These are phyloP conservation scores for Lactuca sativa DNA, from an alignment of 129 eudicot genomes.

Conservation along the genomic window DNA sequence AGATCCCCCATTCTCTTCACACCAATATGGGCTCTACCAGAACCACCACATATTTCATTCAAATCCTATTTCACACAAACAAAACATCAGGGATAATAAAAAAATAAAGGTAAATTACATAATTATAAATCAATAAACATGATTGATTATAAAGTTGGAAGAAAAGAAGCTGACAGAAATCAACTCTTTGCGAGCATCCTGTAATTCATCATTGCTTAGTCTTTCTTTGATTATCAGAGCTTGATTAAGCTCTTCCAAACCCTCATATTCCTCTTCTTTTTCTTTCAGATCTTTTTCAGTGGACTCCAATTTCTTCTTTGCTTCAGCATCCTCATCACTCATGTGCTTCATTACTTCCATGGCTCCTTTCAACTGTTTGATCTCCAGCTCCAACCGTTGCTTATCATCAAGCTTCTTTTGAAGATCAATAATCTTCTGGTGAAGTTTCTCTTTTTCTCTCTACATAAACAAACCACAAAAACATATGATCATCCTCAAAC, in stretches of 20 bases:
- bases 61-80: slow-evolving; percentile 39
- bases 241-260: slow-evolving; percentile 44
- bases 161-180: slow-evolving; percentile 42
- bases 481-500: slow-evolving; percentile 5
- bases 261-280: slow-evolving; percentile 57
- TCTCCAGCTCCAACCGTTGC: slow-evolving; percentile 53
- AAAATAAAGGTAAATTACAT: neutral
- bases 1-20: slow-evolving; percentile 79
- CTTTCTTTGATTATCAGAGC: slow-evolving; percentile 52
- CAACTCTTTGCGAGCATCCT: slow-evolving; percentile 72
- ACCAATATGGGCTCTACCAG: slow-evolving; percentile 33
- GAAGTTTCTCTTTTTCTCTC: slow-evolving; percentile 54
- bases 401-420: slow-evolving; percentile 59
- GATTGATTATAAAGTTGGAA: neutral
- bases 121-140: neutral
- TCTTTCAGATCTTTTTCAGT: slow-evolving; percentile 44
- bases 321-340: slow-evolving; percentile 43
- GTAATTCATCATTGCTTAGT: slow-evolving; percentile 54
- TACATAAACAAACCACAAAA: neutral
- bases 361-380: slow-evolving; percentile 50
- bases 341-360: slow-evolving; percentile 53
- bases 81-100: neutral
- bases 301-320: slow-evolving; percentile 20
- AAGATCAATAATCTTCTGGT: slow-evolving; percentile 44
- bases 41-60: slow-evolving; percentile 1